Conservation (phyloP, 352 stramenopile species). For the Blastocystis sp. region DNA sequence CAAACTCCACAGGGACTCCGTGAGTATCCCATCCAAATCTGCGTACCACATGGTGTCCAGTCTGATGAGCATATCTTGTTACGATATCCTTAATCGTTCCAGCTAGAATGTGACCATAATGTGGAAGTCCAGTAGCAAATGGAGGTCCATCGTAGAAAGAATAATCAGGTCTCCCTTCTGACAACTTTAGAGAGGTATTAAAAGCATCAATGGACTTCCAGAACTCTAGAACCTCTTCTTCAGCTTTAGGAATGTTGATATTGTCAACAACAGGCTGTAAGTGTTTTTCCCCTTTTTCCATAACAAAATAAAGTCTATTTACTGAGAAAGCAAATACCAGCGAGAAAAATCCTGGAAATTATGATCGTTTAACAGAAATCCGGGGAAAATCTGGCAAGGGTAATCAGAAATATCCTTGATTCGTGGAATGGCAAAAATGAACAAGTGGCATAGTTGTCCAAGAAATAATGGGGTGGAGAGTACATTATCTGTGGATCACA, state of each 20-base stretch:
- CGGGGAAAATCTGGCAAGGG: neutral
- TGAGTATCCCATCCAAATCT: slow-evolving; percentile 99
- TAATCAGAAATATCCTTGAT: neutral
- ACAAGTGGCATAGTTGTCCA: too few species aligned
- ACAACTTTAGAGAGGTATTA: slow-evolving; percentile 83
- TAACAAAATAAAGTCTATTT: neutral
- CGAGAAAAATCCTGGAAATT: neutral
- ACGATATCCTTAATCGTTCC: slow-evolving; percentile 99
- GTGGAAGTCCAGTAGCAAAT: slow-evolving; percentile 94
- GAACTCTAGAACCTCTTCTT: slow-evolving; percentile 77
- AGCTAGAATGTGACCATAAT: slow-evolving; percentile 96
- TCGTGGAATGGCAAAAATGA: neutral
- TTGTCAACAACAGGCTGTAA: slow-evolving; percentile 69
- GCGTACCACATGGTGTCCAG: slow-evolving; percentile 90
- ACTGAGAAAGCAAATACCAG: neutral
- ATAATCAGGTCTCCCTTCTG: slow-evolving; percentile 88
- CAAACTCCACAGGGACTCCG: slow-evolving; percentile 95
- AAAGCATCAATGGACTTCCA: slow-evolving; percentile 77
- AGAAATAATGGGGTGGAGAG: too few species aligned
- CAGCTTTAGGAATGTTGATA: slow-evolving; percentile 77
- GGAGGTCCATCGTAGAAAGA: slow-evolving; percentile 99
- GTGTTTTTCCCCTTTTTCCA: slow-evolving; percentile 47
- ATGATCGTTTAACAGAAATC: neutral
- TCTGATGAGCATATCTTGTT: slow-evolving; percentile 98
- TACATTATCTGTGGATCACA: too few species aligned